A percentile compares a stretch with the other conserved stretches of the same genome.
phyloP scores from a whole-genome alignment of 768 basidiomycete species.

The Lentinus brumalis region DNA sequence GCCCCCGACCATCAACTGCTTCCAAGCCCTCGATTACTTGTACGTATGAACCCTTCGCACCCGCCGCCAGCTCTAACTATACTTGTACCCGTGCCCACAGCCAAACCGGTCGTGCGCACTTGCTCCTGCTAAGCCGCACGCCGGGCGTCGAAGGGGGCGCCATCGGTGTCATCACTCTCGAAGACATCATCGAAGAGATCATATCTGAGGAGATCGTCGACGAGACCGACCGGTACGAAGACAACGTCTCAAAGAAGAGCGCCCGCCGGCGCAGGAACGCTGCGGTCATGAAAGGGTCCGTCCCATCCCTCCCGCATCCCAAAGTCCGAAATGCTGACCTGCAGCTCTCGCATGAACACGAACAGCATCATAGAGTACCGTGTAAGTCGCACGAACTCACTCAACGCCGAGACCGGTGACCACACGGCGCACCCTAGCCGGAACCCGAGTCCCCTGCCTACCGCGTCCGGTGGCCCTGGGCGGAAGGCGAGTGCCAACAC shows the following conservation, averaged over 20 bases:
- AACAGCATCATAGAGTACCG: constrained; percentile 31
- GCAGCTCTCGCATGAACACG: background rate
- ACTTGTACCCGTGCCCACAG: constrained; percentile 34
- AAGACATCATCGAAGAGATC: constrained; percentile 93
- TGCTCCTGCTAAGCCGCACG: constrained; percentile 80
- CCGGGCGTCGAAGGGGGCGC: constrained; percentile 85
- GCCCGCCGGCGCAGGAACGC: constrained; percentile 75
- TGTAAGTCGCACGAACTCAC: constrained; percentile 20
- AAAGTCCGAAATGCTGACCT: background rate
- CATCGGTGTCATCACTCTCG: constrained; percentile 88
- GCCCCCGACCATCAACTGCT: constrained; percentile 84
- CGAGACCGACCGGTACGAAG: constrained; percentile 89
- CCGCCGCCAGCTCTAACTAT: background rate
- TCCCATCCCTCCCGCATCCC: constrained; percentile 5
- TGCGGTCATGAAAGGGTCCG: constrained; percentile 77
- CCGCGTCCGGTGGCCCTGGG: constrained; percentile 8
- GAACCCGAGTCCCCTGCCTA: constrained; percentile 4
- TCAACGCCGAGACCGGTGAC: constrained; percentile 15
- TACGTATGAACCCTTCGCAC: constrained; percentile 33
- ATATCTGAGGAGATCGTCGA: constrained; percentile 96
- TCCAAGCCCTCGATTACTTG: constrained; percentile 95
- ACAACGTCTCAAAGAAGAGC: constrained; percentile 77
- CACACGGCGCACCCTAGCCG: constrained; percentile 25
- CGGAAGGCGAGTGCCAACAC: background rate
- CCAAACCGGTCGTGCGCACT: constrained; percentile 93